These are phyloP conservation scores for Salvia hispanica DNA, from an alignment of 257 asterid genomes.

Conservation along the genomic window DNA sequence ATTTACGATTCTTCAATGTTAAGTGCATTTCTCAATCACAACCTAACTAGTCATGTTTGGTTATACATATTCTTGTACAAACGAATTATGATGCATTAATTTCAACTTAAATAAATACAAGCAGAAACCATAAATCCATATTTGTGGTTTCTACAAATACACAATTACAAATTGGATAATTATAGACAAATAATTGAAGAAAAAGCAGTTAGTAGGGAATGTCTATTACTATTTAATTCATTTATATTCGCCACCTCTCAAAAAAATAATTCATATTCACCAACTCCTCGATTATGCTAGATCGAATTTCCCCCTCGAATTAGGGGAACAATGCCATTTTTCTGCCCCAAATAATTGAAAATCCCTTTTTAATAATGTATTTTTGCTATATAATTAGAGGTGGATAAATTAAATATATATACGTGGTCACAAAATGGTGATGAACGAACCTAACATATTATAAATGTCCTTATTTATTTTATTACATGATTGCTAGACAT, in stretches of 20 bases:
- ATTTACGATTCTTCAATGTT: background rate
- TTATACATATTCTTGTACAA: background rate
- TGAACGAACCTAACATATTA: background rate
- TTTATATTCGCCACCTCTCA: constrained; percentile 23
- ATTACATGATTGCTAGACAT: background rate
- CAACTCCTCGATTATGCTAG: constrained; percentile 25
- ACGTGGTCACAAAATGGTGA: constrained; percentile 15
- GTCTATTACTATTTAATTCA: constrained; percentile 19
- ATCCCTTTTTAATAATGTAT: constrained; percentile 16
- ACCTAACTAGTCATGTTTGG: background rate
- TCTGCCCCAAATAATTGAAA: background rate
- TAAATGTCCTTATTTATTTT: background rate
- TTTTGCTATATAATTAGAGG: background rate
- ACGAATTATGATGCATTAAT: background rate
- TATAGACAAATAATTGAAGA: constrained; percentile 27
- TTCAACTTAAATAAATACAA: background rate
- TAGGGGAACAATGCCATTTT: constrained; percentile 12
- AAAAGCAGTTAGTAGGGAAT: constrained; percentile 23
- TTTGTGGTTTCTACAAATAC: background rate
- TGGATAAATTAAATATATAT: constrained; percentile 21
- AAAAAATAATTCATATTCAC: constrained; percentile 1
- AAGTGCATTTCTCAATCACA: background rate
- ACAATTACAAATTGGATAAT: background rate
- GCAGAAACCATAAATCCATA: background rate
- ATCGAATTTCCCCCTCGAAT: background rate